Evolutionary conservation across 257 asterid species (phyloP), one percentile per base, ranked within the genome.

Genomic region (Fraxinus pennsylvanica): DNA sequence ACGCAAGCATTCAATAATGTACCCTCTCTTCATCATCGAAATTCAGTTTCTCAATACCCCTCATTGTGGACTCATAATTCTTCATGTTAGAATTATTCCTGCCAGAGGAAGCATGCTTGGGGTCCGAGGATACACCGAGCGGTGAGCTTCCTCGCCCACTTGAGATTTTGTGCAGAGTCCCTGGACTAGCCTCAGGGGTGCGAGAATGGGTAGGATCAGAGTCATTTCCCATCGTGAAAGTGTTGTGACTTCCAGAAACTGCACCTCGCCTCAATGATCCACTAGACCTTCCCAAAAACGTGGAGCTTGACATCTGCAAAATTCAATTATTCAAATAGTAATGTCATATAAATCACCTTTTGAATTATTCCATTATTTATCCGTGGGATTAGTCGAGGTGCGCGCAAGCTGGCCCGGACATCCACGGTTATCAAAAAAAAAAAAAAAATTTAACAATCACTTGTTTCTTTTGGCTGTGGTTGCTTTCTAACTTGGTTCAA

Each of bases 101-200:
- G 68, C 87, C 92, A 25, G 98, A 88, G 65, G 92, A 88, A 45
- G 81, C 81, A 13, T 86, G 85, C 81, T 83, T 94, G 63, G 88
- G 88, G 61, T 89, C 94, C 4, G 96, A 91, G 43, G 97, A 86
- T 65, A 90, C 94, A 76, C 85, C 93, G 35, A 90, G 85, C 4
- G 90, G 90, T 9, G 89, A 87, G 79, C 81, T 88, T 88, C 93
- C 87, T 67, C 83, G 97, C 50, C 90, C 92, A 41, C 87, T 83
- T 35, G 94, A 88, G 74, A 78, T 71, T 78, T 85, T 90, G 88
- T 84, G 89, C 65, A 77, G 74, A 3, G 94, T 80, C 63, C 88
- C 92, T 74, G 97, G 92, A 77, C 92, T 92, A 63, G 91, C 88
- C 72, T 92, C 99, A 10, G 96, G 92, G 22, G 90, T 90, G 45